A percentile compares a stretch with the other conserved stretches of the same genome.
phyloP scores from a whole-genome alignment of 768 basidiomycete genomes.

The Polyporus arcularius region DNA sequence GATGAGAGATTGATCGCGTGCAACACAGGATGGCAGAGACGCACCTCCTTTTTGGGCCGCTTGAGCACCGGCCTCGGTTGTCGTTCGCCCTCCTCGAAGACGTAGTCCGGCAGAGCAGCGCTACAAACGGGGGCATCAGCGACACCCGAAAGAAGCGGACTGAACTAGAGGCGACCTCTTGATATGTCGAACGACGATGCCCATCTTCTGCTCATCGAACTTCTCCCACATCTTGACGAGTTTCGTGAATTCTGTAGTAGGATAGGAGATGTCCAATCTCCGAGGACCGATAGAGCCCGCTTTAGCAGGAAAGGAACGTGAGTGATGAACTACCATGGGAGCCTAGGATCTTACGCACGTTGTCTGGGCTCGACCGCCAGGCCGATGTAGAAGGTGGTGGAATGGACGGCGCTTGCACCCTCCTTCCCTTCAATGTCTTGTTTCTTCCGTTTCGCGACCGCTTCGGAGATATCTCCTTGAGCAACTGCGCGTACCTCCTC shows the following conservation, averaged over 20 bases:
- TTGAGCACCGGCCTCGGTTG: conserved; percentile 71
- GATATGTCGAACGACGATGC: conserved; percentile 90
- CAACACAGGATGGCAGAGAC: conserved; percentile 24
- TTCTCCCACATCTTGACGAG: conserved; percentile 95
- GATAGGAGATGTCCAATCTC: conserved; percentile 94
- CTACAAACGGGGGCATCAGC: conserved; percentile 38
- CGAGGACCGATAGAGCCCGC: conserved; percentile 78
- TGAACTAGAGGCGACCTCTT: conserved; percentile 58
- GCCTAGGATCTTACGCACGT: conserved; percentile 50
- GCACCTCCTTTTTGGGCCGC: conserved; percentile 69
- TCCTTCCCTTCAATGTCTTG: conserved; percentile 79
- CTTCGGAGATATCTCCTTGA: conserved; percentile 81
- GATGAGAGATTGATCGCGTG: background rate
- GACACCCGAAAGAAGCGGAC: background rate
- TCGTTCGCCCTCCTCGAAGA: conserved; percentile 81
- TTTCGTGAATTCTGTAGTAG: conserved; percentile 93
- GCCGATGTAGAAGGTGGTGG: conserved; percentile 99
- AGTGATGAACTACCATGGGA: conserved; percentile 1
- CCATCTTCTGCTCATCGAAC: conserved; percentile 91
- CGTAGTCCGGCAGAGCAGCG: conserved; percentile 75
- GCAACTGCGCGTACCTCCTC: conserved; percentile 89
- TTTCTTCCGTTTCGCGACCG: conserved; percentile 69
- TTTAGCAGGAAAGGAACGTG: conserved; percentile 34
- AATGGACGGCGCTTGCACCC: conserved; percentile 77
- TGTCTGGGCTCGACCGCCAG: conserved; percentile 89